Conservation (phyloP, 1,284 basidiomycete species). For the Leccinum glutinopallens region DNA sequence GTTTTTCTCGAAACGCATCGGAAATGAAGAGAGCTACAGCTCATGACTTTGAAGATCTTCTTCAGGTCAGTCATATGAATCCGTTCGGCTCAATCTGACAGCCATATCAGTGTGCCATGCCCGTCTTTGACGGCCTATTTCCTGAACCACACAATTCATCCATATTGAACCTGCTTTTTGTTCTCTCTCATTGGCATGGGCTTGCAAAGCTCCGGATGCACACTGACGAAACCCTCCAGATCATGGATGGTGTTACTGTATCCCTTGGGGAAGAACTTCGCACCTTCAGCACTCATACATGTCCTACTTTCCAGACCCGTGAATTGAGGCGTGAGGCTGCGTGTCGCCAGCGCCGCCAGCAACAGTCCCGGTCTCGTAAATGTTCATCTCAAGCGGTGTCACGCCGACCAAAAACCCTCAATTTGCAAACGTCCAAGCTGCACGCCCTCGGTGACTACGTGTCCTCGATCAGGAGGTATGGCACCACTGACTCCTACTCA, state of each 20-base stretch:
- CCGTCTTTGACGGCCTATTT: fast-evolving
- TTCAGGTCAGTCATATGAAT: not conserved
- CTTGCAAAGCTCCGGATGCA: not conserved
- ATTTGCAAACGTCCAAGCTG: not conserved
- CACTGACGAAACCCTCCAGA: not conserved
- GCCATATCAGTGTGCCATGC: not conserved
- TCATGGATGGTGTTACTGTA: not conserved
- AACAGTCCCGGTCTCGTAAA: not conserved
- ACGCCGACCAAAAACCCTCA: not conserved
- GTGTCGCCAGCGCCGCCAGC: not conserved
- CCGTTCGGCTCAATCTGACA: not conserved
- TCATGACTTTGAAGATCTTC: not conserved
- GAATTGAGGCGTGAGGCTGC: not conserved
- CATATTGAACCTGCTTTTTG: not conserved
- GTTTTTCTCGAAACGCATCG: not conserved
- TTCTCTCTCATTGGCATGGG: not conserved
- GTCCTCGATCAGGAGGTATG: not conserved
- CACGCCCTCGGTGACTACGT: not conserved
- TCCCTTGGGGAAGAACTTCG: not conserved
- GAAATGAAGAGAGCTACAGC: not conserved
- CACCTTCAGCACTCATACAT: not conserved
- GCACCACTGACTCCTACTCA: not conserved
- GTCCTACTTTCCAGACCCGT: not conserved
- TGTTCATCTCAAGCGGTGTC: not conserved
- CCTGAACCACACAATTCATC: not conserved